Base-by-base conservation (phyloP, 2,329 filamentous ascomycete species). In the Juglanconis juglandina region DNA sequence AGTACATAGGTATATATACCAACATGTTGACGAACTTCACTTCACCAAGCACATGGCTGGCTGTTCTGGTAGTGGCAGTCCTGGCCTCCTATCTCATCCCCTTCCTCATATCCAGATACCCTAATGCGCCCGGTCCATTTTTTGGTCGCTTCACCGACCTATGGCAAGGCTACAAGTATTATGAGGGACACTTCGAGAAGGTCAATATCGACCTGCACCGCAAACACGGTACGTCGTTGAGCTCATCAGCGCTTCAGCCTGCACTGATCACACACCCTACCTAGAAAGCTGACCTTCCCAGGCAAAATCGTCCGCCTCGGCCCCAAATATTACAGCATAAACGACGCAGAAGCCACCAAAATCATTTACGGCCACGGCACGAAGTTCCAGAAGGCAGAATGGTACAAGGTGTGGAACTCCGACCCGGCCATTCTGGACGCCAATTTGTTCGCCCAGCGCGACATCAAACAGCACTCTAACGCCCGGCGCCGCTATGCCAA, bases 401-500 rank as follows among this genome's bases (percentile, higher is more conserved):
- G 44, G 44, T 47, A 47, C 17, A n/a, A 47, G n/a, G 14, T n/a
- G 7, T 17, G 13, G 14, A 24, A 14, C 14, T 7, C 44, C n/a
- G 39, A 42, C 39, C 14, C 44, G 8, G 14, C 4, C 4, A 47
- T 47, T 10, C 4, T 5, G 44, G n/a, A 17, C 5, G 14, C 17
- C n/a, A 47, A 47, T 10, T 7, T 47, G 5, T 47, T 47, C 44
- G 14, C 44, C 9, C 14, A 17, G 44, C 44, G 44, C 44, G 17
- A 30, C 44, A 47, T 47, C 17, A 17, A 17, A 3, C 14, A 47
- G 17, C 44, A 17, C 17, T 7, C 35, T 3, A 39, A 11, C 11
- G 35, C 35, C 11, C 35, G 35, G 35, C 7, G 11, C 35, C 35
- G 35, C 35, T 39, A 3, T 39, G 72, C 79, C 4, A 68, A 69